phyloP scores from a whole-genome alignment of 2,329 filamentous ascomycete genomes.

The Botrytis fabae region DNA sequence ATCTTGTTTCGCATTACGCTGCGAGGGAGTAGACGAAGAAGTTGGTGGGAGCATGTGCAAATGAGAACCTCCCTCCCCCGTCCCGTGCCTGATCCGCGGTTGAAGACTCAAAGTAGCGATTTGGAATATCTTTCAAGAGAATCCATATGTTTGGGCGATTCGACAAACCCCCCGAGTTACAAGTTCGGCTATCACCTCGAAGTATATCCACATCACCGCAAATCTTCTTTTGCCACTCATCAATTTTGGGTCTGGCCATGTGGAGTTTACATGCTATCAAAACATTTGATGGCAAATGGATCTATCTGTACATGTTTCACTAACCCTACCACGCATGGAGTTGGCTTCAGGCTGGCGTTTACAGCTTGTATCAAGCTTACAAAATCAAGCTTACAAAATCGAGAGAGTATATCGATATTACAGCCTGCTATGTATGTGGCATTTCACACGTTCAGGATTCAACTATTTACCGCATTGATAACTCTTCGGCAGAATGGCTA shows the following conservation, averaged over 20 bases:
- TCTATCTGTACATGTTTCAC: not conserved
- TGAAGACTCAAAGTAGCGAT: not conserved
- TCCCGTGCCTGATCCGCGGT: not conserved
- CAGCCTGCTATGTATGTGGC: not conserved
- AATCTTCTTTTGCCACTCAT: slow-evolving; percentile 9
- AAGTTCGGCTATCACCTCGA: not conserved
- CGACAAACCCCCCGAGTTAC: not conserved
- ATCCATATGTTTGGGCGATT: not conserved
- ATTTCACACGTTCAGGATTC: not conserved
- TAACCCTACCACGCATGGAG: not conserved
- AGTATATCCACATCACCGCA: not conserved
- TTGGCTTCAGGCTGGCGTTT: not conserved
- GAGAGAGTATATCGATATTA: not conserved
- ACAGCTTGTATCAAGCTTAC: not conserved
- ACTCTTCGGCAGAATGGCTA: not conserved
- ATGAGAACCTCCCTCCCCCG: not conserved
- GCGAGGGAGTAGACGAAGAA: too few relatives aligned
- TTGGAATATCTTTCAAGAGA: not conserved
- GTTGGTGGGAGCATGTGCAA: not conserved
- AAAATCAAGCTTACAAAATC: too few relatives aligned
- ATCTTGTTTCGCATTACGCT: not conserved
- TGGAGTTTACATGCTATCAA: not conserved
- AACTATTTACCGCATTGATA: not conserved
- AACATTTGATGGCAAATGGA: not conserved
- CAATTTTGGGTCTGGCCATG: not conserved